phyloP scores from a whole-genome alignment of 2,329 filamentous ascomycete genomes.

The Myriosclerotinia curreyana region DNA sequence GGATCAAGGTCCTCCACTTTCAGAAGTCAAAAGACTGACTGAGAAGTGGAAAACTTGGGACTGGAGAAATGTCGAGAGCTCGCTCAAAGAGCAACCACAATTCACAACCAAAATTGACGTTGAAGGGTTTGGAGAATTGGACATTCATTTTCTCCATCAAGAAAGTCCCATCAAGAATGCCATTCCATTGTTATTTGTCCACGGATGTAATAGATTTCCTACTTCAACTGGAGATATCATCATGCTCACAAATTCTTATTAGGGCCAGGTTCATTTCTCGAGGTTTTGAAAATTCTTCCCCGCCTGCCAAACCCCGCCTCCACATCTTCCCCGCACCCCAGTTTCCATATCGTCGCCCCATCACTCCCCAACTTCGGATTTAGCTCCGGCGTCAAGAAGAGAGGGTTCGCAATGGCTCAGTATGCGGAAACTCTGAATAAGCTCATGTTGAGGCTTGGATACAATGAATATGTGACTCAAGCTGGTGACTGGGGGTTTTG shows the following conservation, averaged over 20 bases:
- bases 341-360: too few species aligned
- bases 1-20: conserved; percentile 13
- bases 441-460: conserved; percentile 67
- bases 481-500: conserved; percentile 67
- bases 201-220: conserved; percentile 37
- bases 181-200: conserved; percentile 65
- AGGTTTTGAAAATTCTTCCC: conserved; percentile 44
- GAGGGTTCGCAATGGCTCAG: too few species aligned
- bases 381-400: too few species aligned
- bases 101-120: conserved; percentile 45
- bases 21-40: conserved; percentile 4
- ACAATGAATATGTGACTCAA: conserved; percentile 47
- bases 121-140: conserved; percentile 55
- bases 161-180: conserved; percentile 45
- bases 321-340: too few species aligned
- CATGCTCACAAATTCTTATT: not conserved
- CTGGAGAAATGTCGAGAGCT: conserved; percentile 22
- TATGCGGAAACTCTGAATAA: conserved; percentile 46
- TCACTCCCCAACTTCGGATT: too few species aligned
- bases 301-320: too few species aligned
- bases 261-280: conserved; percentile 66
- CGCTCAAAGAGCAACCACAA: conserved; percentile 33
- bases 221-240: not conserved
- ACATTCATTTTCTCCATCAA: conserved; percentile 64
- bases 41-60: conserved; percentile 5